Evolutionary conservation across 768 basidiomycete species (phyloP).

Genomic region (Lentinula guzmanii): DNA sequence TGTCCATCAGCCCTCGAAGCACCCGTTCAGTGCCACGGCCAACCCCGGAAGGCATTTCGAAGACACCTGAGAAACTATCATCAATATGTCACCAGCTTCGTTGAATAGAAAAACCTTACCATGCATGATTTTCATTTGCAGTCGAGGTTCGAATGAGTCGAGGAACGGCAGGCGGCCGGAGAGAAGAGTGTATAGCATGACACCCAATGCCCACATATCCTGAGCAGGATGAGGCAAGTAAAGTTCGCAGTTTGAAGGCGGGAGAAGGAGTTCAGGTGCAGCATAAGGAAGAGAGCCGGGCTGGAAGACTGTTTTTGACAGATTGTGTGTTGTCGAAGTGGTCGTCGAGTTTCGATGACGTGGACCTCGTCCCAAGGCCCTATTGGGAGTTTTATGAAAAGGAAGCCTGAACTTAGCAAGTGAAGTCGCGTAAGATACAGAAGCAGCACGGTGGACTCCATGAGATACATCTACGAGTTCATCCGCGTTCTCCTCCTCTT

Average conservation of each 20-base stretch:
- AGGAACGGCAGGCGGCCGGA: slow-evolving; percentile 81
- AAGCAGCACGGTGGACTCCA: slow-evolving; percentile 33
- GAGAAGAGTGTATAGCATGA: slow-evolving; percentile 81
- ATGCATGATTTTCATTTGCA: slow-evolving; percentile 87
- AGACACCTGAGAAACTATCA: slow-evolving; percentile 42
- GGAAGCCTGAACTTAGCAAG: slow-evolving; percentile 16
- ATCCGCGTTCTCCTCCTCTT: slow-evolving; percentile 22
- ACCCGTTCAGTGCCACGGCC: slow-evolving; percentile 62
- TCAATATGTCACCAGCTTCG: neutral
- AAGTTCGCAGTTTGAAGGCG: slow-evolving; percentile 36
- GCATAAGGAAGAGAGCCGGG: slow-evolving; percentile 90
- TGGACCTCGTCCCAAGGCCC: slow-evolving; percentile 28
- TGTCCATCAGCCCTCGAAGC: slow-evolving; percentile 75
- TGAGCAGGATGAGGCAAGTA: slow-evolving; percentile 61
- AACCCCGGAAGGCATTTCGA: slow-evolving; percentile 49
- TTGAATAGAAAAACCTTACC: slow-evolving; percentile 35
- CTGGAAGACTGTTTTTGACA: slow-evolving; percentile 31
- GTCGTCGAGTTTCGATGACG: slow-evolving; percentile 47
- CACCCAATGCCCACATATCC: slow-evolving; percentile 95
- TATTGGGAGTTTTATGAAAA: slow-evolving; percentile 28
- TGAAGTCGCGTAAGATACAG: slow-evolving; percentile 27
- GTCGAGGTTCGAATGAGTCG: slow-evolving; percentile 86
- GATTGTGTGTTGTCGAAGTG: neutral
- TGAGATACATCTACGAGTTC: slow-evolving; percentile 7
- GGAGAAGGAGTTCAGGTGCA: slow-evolving; percentile 78